Conservation (phyloP, 305 asterid genomes). For the Fraxinus sp. region DNA sequence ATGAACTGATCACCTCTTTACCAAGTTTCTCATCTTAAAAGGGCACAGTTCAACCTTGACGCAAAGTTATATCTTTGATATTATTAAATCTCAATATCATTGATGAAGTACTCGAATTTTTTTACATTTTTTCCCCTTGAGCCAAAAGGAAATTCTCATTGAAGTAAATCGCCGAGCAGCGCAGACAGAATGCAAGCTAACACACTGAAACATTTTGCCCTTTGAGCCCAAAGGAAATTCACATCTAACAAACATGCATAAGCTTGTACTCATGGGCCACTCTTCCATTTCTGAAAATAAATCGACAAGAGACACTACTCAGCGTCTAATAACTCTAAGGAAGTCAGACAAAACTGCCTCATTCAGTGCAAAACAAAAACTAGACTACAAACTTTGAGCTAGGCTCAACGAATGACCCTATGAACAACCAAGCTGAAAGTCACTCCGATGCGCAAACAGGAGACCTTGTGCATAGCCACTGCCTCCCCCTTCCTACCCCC, state of each 20-base stretch:
- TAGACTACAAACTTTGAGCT: neutral
- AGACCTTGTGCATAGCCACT: neutral
- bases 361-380: neutral
- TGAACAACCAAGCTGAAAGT: no score
- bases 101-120: no score
- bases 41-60: neutral
- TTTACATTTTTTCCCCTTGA: neutral
- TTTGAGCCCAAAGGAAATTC: no score
- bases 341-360: neutral
- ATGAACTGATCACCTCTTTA: neutral
- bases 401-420: no score
- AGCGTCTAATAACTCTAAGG: neutral
- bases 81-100: neutral
- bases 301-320: neutral
- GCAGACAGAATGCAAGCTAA: no score
- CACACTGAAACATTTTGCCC: no score
- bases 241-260: neutral
- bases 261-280: neutral
- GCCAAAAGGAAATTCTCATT: neutral
- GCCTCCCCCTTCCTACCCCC: no score
- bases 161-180: neutral
- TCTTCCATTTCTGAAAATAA: neutral
- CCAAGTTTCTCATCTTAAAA: neutral
- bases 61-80: neutral
- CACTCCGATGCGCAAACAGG: neutral